These are phyloP conservation scores for Phaeoacremonium minimum DNA, from an alignment of 2,329 filamentous ascomycete species.

Conservation along the genomic window DNA sequence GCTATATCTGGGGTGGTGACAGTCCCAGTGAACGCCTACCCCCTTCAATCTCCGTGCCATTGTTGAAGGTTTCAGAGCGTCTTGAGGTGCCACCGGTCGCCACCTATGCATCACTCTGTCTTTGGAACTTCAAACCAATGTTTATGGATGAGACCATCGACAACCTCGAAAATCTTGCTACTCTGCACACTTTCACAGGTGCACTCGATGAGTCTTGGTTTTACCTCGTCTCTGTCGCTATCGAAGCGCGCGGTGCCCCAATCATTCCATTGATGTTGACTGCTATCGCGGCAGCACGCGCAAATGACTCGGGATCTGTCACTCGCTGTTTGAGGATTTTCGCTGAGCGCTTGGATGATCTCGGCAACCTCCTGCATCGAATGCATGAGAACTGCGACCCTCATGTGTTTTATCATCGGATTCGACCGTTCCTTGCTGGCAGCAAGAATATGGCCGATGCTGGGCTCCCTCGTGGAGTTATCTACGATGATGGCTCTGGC, in stretches of 20 bases:
- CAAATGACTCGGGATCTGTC: conserved; percentile 66
- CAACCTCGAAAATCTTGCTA: conserved; percentile 81
- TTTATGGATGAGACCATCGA: conserved; percentile 80
- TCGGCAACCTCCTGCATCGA: conserved; percentile 71
- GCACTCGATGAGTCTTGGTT: conserved; percentile 98
- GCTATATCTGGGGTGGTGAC: conserved; percentile 94
- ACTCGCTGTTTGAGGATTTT: conserved; percentile 74
- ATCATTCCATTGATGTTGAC: conserved; percentile 85
- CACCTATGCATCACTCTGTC: conserved; percentile 84
- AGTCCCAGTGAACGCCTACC: conserved; percentile 75
- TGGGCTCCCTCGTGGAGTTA: conserved; percentile 78
- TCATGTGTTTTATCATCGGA: conserved; percentile 90
- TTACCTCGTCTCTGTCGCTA: conserved; percentile 91
- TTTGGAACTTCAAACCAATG: conserved; percentile 97
- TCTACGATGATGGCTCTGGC: conserved; percentile 78
- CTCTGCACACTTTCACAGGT: conserved; percentile 86
- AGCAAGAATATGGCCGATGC: conserved; percentile 98
- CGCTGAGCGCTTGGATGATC: conserved; percentile 82
- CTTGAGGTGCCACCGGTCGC: conserved; percentile 89
- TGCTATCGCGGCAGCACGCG: conserved; percentile 76
- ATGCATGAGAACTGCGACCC: conserved; percentile 98
- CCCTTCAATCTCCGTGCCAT: conserved; percentile 75
- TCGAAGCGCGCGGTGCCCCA: conserved; percentile 85
- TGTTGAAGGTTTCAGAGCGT: conserved; percentile 70
- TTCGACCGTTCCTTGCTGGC: conserved; percentile 91